phyloP scores from a whole-genome alignment of 2,329 filamentous ascomycete species.

The Xylariomycetidae sp. region DNA sequence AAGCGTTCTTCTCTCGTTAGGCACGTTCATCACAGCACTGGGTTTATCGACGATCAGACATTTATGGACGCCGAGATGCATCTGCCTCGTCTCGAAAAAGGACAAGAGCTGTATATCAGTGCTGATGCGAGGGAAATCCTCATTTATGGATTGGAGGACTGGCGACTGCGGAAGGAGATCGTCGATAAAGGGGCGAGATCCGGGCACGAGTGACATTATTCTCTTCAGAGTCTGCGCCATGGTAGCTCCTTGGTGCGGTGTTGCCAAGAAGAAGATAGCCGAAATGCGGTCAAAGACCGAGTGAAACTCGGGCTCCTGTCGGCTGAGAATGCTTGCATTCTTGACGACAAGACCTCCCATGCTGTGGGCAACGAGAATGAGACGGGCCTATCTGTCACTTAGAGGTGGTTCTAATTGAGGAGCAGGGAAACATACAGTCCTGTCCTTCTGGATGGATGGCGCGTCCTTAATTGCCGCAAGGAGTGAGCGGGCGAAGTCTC shows the following conservation, averaged over 20 bases:
- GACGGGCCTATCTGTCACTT: slow-evolving; percentile 8
- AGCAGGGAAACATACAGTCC: slow-evolving; percentile 21
- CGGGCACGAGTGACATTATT: slow-evolving; percentile 16
- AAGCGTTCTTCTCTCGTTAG: slow-evolving; percentile 21
- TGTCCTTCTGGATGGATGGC: too few relatives aligned
- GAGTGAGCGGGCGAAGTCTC: slow-evolving; percentile 28
- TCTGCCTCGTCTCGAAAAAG: slow-evolving; percentile 28
- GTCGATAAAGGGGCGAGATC: slow-evolving; percentile 24
- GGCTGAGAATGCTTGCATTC: slow-evolving; percentile 28
- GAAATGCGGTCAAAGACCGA: slow-evolving; percentile 17
- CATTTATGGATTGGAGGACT: slow-evolving; percentile 26
- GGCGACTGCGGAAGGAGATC: slow-evolving; percentile 25
- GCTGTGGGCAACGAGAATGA: slow-evolving; percentile 33
- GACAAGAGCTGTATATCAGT: slow-evolving; percentile 23
- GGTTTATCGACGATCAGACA: slow-evolving; percentile 27
- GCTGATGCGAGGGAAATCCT: slow-evolving; percentile 26
- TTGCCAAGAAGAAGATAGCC: slow-evolving; percentile 33
- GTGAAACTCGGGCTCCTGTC: slow-evolving; percentile 15
- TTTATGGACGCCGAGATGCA: slow-evolving; percentile 16
- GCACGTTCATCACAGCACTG: slow-evolving; percentile 23
- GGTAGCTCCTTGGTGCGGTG: slow-evolving; percentile 29
- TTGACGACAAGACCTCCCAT: slow-evolving; percentile 36
- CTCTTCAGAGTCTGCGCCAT: slow-evolving; percentile 22
- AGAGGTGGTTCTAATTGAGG: slow-evolving; percentile 17
- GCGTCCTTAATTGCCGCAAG: slow-evolving; percentile 11